phyloP scores from a whole-genome alignment of 108 stramenopile genomes.

The Skeletonema menzelii region DNA sequence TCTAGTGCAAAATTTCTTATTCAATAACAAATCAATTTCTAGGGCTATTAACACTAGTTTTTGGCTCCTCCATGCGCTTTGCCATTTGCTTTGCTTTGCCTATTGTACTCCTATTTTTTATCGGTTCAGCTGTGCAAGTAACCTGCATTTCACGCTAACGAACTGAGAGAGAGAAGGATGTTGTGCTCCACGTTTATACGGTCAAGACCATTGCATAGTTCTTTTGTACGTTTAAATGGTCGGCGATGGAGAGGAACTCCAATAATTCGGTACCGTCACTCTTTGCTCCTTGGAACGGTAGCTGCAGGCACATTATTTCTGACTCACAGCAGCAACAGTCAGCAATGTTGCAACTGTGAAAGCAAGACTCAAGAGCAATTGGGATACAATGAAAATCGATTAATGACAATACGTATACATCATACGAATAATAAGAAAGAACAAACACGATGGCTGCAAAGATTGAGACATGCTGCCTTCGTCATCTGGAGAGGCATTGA shows the following conservation, averaged over 20 bases:
- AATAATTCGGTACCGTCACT: not conserved
- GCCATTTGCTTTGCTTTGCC: too few relatives aligned
- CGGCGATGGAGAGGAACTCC: not conserved
- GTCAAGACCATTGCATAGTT: not conserved
- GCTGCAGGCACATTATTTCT: not conserved
- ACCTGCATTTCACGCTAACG: too few relatives aligned
- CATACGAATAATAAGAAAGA: not conserved
- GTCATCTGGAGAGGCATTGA: constrained; percentile 46
- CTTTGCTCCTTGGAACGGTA: not conserved
- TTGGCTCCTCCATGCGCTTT: too few relatives aligned
- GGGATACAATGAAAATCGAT: not conserved
- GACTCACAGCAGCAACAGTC: not conserved
- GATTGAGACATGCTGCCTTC: constrained; percentile 24
- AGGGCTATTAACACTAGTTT: too few relatives aligned
- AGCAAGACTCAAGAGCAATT: not conserved
- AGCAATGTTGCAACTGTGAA: not conserved
- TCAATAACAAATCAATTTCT: too few relatives aligned
- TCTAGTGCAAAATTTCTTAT: too few relatives aligned
- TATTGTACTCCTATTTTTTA: too few relatives aligned
- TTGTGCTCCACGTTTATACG: not conserved
- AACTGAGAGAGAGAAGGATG: too few relatives aligned
- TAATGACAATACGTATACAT: not conserved
- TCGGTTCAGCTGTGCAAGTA: too few relatives aligned
- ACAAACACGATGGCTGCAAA: not conserved
- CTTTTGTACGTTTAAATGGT: not conserved